Evolutionary conservation across 179 eudicot species (phyloP).

Genomic region (Spergularia azorica): DNA sequence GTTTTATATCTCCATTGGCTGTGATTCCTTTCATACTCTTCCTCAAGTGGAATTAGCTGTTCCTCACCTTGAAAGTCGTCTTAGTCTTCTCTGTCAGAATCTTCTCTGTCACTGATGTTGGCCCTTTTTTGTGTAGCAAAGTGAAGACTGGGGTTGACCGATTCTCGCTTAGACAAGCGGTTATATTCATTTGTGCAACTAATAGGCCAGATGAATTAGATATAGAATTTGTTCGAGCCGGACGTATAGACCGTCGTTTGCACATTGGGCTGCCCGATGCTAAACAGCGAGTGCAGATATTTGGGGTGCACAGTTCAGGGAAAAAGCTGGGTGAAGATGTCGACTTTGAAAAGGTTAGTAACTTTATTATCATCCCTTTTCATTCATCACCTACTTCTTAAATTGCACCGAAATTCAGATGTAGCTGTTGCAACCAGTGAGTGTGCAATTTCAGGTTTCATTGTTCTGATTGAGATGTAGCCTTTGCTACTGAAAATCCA

Average conservation of each 20-base stretch:
- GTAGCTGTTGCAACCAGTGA: not conserved
- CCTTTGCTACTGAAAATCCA: too few species aligned
- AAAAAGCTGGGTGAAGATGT: constrained; percentile 86
- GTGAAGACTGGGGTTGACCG: constrained; percentile 88
- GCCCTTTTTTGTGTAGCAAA: constrained; percentile 46
- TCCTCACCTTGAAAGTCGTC: not conserved
- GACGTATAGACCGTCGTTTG: constrained; percentile 90
- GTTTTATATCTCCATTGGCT: constrained; percentile 4
- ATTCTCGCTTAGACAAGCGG: constrained; percentile 80
- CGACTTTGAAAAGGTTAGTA: constrained; percentile 70
- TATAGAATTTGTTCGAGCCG: constrained; percentile 74
- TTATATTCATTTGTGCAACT: constrained; percentile 93
- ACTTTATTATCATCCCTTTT: not conserved
- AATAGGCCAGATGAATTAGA: constrained; percentile 94
- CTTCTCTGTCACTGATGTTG: not conserved
- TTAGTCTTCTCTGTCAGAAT: not conserved
- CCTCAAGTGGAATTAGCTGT: not conserved
- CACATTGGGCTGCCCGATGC: constrained; percentile 93
- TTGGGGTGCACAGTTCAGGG: constrained; percentile 84
- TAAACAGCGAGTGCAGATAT: constrained; percentile 83
- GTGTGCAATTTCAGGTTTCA: not conserved
- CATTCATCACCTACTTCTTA: not conserved
- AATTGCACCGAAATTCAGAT: not conserved
- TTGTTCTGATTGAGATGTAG: not conserved
- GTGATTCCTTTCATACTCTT: not conserved